These are phyloP conservation scores for Colletotrichum salicis DNA, from an alignment of 2,329 filamentous ascomycete genomes.

Conservation along the genomic window DNA sequence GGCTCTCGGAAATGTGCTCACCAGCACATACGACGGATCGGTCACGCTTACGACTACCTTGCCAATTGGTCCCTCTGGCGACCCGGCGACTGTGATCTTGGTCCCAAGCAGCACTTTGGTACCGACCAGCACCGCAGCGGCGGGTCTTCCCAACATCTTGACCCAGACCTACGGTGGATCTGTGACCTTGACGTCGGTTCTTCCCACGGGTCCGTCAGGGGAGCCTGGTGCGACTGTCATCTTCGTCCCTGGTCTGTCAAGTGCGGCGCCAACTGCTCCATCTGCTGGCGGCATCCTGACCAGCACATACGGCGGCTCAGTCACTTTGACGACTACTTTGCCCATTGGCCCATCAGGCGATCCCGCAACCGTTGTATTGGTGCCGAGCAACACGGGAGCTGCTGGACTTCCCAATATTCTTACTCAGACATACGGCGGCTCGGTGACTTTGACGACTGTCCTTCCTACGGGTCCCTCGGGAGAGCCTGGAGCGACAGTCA, in stretches of 20 bases:
- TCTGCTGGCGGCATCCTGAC: not conserved
- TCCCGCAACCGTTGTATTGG: not conserved
- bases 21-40: slow-evolving; percentile 26
- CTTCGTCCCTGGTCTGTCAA: slow-evolving; percentile 1
- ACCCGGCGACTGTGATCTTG: slow-evolving; percentile 2
- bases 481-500: not conserved
- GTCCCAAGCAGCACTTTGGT: not conserved
- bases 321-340: not conserved
- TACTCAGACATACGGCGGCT: slow-evolving; percentile 4
- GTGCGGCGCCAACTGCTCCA: not conserved
- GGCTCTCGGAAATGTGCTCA: slow-evolving; percentile 1
- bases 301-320: not conserved
- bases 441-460: not conserved
- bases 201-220: not conserved
- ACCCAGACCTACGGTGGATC: slow-evolving; percentile 12
- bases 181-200: not conserved
- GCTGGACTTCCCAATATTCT: not conserved
- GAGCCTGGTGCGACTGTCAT: slow-evolving; percentile 4
- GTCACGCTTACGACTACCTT: slow-evolving; percentile 10
- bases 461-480: not conserved
- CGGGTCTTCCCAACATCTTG: not conserved
- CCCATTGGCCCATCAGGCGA: not conserved
- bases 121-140: not conserved
- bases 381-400: not conserved
- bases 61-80: not conserved